Base-by-base conservation (phyloP, 371 early-diverging fungal species). In the Cokeromyces recurvatus region DNA sequence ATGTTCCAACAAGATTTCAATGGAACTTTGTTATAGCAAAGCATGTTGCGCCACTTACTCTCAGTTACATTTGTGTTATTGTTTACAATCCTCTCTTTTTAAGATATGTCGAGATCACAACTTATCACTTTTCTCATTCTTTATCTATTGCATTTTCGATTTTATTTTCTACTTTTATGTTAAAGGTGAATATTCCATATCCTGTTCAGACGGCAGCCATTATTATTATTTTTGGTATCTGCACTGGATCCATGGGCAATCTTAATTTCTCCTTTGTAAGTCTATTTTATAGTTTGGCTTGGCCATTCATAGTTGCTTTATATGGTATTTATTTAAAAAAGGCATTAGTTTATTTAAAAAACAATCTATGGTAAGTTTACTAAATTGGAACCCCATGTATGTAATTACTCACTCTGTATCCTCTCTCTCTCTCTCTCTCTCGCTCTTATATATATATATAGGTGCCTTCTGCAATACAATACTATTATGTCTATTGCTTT, bases 271-370 rank as follows among this genome's bases (percentile, higher is more conserved):
- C 78, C 1, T 66, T 74, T 54, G 57, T 57, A 2, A 81, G 81
- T 9, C 47, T 72, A 4, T 58, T 79, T 23, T 78, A 74, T 32
- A 74, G 76, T 38, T 60, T 79, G 3, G 68, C 71, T 6, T 78
- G 77, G 38, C 74, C 77, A 40, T 48, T 71, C 32, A 68, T 81
- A 48, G 71, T 79, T 5, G 78, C 81, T 0, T 49, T 82, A 16
- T 81, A 82, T 53, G 77, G 78, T 8, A 74, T 82, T 40, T 81
- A 78, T 51, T 69, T 82, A 23, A 81, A 82, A 55, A 81, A 79
- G 67, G 73, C 76, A 4, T 59, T 82, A 4, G 15, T 24, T 2
- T 32, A 68, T 15, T 68, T 81, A 16, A 79, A 68, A n/a, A 78
- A 78, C 54, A 68, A 81, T 37, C 61, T 79, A 38, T 79, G 83